phyloP scores from a whole-genome alignment of 2,329 filamentous ascomycete species.

The Xylariaceae sp. region DNA sequence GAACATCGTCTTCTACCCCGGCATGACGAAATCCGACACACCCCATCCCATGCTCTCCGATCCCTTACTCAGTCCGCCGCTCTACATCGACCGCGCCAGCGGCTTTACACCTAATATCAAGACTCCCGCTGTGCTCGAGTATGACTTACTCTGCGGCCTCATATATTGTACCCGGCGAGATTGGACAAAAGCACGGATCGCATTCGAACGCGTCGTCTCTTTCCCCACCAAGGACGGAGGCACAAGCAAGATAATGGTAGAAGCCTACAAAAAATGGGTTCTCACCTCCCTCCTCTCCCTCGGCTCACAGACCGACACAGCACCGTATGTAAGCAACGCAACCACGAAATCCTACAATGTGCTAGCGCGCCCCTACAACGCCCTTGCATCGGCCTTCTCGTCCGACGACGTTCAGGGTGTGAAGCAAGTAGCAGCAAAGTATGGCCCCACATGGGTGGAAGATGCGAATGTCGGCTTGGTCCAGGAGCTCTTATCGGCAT shows the following conservation, averaged over 20 bases:
- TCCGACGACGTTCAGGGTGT: constrained; percentile 52
- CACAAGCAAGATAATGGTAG: constrained; percentile 74
- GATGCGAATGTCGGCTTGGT: constrained; percentile 74
- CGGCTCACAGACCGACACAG: constrained; percentile 55
- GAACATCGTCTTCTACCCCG: constrained; percentile 63
- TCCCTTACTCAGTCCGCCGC: constrained; percentile 39
- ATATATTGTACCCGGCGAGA: constrained; percentile 57
- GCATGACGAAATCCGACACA: constrained; percentile 35
- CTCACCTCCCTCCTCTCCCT: constrained; percentile 68
- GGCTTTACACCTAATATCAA: constrained; percentile 55
- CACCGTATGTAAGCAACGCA: constrained; percentile 49
- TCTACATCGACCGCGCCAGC: constrained; percentile 57
- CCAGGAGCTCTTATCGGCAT: constrained; percentile 63
- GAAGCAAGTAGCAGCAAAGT: constrained; percentile 59
- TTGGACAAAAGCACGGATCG: constrained; percentile 60
- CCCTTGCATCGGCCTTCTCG: constrained; percentile 66
- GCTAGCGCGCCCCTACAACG: constrained; percentile 66
- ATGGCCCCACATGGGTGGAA: constrained; percentile 55
- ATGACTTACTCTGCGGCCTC: constrained; percentile 62
- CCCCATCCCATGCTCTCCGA: constrained; percentile 42
- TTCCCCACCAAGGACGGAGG: constrained; percentile 61
- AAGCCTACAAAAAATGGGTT: constrained; percentile 90
- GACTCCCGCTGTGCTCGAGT: constrained; percentile 56
- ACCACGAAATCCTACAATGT: constrained; percentile 44
- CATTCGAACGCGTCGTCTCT: constrained; percentile 62